Evolutionary conservation across 352 stramenopile genomes (phyloP).

Genomic region (Achlya hypogyna): DNA sequence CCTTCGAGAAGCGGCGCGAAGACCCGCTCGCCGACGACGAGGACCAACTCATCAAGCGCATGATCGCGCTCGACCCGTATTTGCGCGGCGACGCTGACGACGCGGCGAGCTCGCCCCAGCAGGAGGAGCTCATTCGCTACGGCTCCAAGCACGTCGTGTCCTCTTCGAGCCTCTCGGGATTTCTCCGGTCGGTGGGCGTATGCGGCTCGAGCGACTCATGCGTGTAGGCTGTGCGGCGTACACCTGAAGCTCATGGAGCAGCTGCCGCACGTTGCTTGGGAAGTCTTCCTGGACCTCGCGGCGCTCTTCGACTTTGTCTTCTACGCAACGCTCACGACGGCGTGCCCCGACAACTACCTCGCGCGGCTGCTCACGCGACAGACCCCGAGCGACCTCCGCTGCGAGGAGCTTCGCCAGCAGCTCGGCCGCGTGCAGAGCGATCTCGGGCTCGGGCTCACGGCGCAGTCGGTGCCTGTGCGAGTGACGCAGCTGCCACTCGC

Average conservation of each 20-base stretch:
- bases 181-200: background rate
- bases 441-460: background rate
- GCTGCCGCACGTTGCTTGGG: constrained; percentile 56
- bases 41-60: constrained; percentile 5
- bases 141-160: constrained; percentile 18
- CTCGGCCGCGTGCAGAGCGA: background rate
- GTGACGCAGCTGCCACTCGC: constrained; percentile 34
- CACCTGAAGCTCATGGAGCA: constrained; percentile 86
- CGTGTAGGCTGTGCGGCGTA: constrained; percentile 54
- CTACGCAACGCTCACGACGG: constrained; percentile 67
- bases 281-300: constrained; percentile 60
- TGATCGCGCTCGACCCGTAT: constrained; percentile 14
- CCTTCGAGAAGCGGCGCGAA: background rate
- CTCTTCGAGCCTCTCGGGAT: constrained; percentile 11
- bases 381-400: constrained; percentile 6
- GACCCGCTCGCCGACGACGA: constrained; percentile 2
- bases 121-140: constrained; percentile 17
- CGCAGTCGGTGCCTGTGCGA: background rate
- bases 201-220: background rate
- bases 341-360: constrained; percentile 37
- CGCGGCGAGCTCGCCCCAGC: background rate
- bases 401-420: constrained; percentile 14
- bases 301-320: constrained; percentile 74
- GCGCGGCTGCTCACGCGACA: constrained; percentile 14
- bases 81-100: background rate